Evolutionary conservation across 257 asterid species (phyloP).

Genomic region (Przewalskia tangutica): DNA sequence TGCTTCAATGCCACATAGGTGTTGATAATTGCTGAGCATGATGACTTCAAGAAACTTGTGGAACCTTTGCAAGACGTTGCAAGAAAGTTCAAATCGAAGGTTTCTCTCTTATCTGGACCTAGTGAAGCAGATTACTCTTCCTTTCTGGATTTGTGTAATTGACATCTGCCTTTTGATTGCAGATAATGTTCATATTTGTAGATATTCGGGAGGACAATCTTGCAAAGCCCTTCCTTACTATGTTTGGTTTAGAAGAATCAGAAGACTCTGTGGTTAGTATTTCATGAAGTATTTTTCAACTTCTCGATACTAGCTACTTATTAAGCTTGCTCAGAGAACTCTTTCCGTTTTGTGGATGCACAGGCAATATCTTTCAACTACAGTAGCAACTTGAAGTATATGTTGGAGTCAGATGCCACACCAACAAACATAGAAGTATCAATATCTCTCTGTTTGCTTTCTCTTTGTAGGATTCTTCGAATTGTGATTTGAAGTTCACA

Average conservation of each 20-base stretch:
- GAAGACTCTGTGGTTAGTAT: slow-evolving; percentile 42
- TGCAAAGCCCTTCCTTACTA: slow-evolving; percentile 82
- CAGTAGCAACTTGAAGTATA: slow-evolving; percentile 46
- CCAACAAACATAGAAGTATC: slow-evolving; percentile 57
- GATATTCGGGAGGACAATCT: slow-evolving; percentile 76
- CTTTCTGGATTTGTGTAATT: background rate
- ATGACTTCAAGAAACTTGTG: slow-evolving; percentile 41
- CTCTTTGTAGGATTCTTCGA: slow-evolving; percentile 4
- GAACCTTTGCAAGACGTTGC: slow-evolving; percentile 59
- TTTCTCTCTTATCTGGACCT: slow-evolving; percentile 5
- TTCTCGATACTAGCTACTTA: background rate
- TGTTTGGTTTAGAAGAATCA: slow-evolving; percentile 81
- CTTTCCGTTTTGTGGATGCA: background rate
- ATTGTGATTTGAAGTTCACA: background rate
- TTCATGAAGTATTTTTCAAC: slow-evolving; percentile 4
- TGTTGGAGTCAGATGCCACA: slow-evolving; percentile 53
- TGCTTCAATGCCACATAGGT: slow-evolving; percentile 41
- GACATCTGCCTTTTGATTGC: slow-evolving; percentile 17
- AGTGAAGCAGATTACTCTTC: background rate
- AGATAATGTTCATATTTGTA: slow-evolving; percentile 69
- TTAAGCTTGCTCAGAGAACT: background rate
- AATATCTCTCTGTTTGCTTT: slow-evolving; percentile 6
- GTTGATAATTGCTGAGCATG: slow-evolving; percentile 66
- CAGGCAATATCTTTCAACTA: slow-evolving; percentile 73
- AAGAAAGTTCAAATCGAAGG: slow-evolving; percentile 78